Evolutionary conservation across 176 grass and related monocot species (phyloP).

Genomic region (Aechmea fasciata): DNA sequence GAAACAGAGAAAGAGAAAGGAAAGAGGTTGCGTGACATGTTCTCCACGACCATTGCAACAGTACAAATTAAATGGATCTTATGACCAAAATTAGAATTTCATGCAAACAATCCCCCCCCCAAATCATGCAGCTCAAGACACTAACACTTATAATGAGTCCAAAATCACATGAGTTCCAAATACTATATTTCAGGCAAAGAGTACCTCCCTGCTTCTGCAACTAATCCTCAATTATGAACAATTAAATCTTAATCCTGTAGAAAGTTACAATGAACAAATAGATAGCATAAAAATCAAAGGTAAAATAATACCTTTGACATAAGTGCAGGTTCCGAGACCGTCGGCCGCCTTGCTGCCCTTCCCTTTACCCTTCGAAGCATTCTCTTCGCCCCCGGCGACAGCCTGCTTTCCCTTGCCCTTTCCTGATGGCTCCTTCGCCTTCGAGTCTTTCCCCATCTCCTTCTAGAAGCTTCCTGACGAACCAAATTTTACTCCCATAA

Average conservation of each 20-base stretch:
- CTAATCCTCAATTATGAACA: neutral
- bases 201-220: no score
- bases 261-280: neutral
- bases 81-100: no score
- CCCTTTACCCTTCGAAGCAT: slow-evolving; percentile 56
- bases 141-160: no score
- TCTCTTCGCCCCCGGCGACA: slow-evolving; percentile 43
- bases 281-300: neutral
- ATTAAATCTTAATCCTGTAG: neutral
- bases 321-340: slow-evolving; percentile 88
- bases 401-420: slow-evolving; percentile 75
- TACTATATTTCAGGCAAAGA: no score
- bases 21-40: no score
- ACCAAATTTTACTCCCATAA: neutral
- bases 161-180: no score
- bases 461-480: neutral
- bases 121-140: no score
- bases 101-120: no score
- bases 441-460: slow-evolving; percentile 82
- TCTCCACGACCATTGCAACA: no score
- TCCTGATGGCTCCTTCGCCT: slow-evolving; percentile 56
- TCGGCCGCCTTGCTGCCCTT: slow-evolving; percentile 77
- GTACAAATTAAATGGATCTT: no score
- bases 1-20: no score
- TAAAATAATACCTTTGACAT: slow-evolving; percentile 53